These are phyloP conservation scores for Pezicula neosporulosa DNA, from an alignment of 2,329 filamentous ascomycete species.

Conservation along the genomic window DNA sequence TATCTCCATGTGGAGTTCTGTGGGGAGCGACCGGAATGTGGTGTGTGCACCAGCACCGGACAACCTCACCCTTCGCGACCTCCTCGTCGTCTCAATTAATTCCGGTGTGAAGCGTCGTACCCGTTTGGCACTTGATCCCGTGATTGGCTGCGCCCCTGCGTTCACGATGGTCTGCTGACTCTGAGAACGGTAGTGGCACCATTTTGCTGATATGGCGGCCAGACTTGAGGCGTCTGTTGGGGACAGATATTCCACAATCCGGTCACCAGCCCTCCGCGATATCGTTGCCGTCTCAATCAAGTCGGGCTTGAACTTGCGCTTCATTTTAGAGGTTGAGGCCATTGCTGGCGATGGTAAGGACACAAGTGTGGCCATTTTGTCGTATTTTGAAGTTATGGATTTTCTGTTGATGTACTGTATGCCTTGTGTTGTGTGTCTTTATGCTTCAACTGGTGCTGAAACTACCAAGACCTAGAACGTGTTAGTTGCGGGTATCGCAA, in stretches of 20 bases:
- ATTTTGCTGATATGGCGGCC: background rate
- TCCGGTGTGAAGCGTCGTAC: background rate
- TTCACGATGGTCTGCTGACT: background rate
- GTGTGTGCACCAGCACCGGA: background rate
- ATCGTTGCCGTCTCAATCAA: background rate
- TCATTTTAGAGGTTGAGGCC: background rate
- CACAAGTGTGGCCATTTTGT: background rate
- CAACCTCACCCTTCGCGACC: background rate
- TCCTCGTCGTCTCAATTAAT: background rate
- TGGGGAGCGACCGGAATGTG: conserved; percentile 47
- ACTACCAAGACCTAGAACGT: no score
- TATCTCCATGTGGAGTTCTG: conserved; percentile 57
- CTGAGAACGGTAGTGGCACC: background rate
- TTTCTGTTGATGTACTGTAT: background rate
- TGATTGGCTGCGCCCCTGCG: conserved; percentile 4
- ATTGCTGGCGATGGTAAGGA: background rate
- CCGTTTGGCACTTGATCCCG: background rate
- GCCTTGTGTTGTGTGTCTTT: background rate
- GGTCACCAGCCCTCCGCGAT: background rate
- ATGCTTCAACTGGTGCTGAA: background rate
- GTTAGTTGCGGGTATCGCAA: no score
- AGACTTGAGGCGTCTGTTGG: background rate
- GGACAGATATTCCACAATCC: background rate
- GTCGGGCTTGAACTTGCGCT: background rate
- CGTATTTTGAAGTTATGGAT: background rate